These are phyloP conservation scores for Pleurotus salmoneostramineus DNA, from an alignment of 768 basidiomycete species.

Conservation along the genomic window DNA sequence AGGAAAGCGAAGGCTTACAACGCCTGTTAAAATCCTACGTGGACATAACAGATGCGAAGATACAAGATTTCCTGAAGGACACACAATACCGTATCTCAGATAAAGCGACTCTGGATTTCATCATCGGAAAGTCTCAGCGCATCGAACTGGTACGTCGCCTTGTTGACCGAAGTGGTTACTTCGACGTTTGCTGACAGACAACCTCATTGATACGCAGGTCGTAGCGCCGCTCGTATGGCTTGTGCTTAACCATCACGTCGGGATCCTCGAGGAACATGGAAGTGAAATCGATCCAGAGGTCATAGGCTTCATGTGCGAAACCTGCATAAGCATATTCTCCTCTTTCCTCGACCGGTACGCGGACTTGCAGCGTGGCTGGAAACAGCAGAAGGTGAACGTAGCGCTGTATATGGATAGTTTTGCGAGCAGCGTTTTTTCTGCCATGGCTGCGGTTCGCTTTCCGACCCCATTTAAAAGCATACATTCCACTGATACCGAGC, in stretches of 20 bases:
- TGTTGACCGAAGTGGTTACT: not conserved
- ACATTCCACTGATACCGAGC: not conserved
- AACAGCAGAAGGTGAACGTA: conserved; percentile 7
- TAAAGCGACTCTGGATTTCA: not conserved
- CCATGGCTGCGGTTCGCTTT: not conserved
- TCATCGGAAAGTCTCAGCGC: conserved; percentile 1
- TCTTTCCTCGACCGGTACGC: not conserved
- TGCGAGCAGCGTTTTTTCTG: conserved; percentile 3
- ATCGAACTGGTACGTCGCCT: not conserved
- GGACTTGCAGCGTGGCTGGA: conserved; percentile 1
- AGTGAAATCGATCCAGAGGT: not conserved
- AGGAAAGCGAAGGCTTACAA: not conserved
- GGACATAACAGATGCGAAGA: not conserved
- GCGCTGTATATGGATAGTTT: conserved; percentile 1
- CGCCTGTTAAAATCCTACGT: not conserved
- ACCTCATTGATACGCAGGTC: not conserved
- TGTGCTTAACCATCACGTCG: not conserved
- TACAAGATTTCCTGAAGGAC: not conserved
- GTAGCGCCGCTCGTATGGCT: not conserved
- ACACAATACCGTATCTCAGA: conserved; percentile 6
- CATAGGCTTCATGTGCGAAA: conserved; percentile 2
- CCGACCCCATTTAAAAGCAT: not conserved
- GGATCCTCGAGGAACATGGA: not conserved
- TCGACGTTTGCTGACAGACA: not conserved
- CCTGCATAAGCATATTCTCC: not conserved